Base-by-base conservation (phyloP, 148 eudicot genomes). In the Bassia scoparia region DNA sequence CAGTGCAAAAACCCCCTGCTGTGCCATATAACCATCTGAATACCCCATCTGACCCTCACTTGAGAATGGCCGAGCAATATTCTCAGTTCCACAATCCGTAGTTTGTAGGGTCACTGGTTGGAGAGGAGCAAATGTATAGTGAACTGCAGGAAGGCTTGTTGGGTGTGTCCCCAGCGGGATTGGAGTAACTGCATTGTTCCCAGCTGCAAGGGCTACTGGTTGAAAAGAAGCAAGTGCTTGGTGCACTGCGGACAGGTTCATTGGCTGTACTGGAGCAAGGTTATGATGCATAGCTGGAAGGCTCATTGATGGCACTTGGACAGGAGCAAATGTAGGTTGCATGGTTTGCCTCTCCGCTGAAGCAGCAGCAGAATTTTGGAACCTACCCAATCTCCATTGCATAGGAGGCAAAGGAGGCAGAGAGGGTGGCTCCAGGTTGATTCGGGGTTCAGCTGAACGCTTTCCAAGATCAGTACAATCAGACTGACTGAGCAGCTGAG, bases 381-480 rank as follows among this genome's bases (percentile, higher is more conserved):
- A 80, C 81, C 76, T 91, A 59, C 92, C 93, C 72, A 87, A 67
- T 81, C 91, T 89, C 99, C 99, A 92, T 72, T 95, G 97, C 81
- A 88, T 81, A 23, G 99, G 99, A 74, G 99, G 99, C 80, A 95
- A 88, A 81, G 98, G 99, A 59, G 99, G 99, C 79, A 95, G 78
- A 18, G 99, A 96, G 50, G 96, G 97, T 81, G 85, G 92, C 20
- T 82, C 86, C 56, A 83, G 72, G 78, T 76, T 82, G 61, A 79
- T 77, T 68, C 76, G 85, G 81, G 79, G 41, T 61, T 75, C 80
- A 71, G 74, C 78, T 54, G 90, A 72, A 81, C 67, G 80, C 58
- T 72, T 72, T 50, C 61, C 80, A 80, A 82, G 74, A 37, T 74
- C 74, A 76, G 87, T 77, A 31, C 54, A 65, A 9, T 63, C 59